A percentile compares a stretch with the other conserved stretches of the same genome.
Evolutionary conservation across 257 asterid genomes (phyloP).

Genomic region (Jasminum sambac): DNA sequence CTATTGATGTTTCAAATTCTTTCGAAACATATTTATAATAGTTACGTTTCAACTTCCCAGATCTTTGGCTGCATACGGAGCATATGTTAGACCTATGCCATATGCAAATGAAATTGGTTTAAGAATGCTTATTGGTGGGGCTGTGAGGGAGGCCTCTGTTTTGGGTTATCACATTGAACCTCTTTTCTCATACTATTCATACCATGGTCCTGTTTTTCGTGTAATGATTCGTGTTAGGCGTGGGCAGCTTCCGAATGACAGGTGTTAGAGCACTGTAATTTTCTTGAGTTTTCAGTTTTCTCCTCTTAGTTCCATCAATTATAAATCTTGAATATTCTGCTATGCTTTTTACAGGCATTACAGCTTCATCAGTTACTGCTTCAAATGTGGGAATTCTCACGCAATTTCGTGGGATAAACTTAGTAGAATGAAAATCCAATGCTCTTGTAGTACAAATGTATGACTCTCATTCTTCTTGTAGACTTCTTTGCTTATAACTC

Average conservation of each 20-base stretch:
- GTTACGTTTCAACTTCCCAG: conserved; percentile 31
- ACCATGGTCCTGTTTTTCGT: conserved; percentile 92
- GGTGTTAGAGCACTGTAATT: conserved; percentile 38
- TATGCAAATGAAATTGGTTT: conserved; percentile 86
- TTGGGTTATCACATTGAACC: conserved; percentile 83
- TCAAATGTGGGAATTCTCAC: conserved; percentile 66
- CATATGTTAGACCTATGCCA: conserved; percentile 80
- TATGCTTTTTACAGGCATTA: conserved; percentile 49
- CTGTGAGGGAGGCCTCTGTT: conserved; percentile 81
- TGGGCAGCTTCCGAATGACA: conserved; percentile 62
- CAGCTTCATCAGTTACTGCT: conserved; percentile 80
- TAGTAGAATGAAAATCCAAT: conserved; percentile 51
- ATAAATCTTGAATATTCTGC: conserved; percentile 16
- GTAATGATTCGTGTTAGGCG: conserved; percentile 78
- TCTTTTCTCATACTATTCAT: conserved; percentile 90
- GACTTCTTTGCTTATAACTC: background rate
- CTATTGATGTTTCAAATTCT: background rate
- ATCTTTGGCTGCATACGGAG: conserved; percentile 90
- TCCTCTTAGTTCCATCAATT: conserved; percentile 4
- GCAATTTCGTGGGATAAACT: conserved; percentile 68
- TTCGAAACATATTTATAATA: conserved; percentile 1
- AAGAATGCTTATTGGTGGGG: conserved; percentile 94
- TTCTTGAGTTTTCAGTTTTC: background rate
- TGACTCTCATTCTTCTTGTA: conserved; percentile 17
- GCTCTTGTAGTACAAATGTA: conserved; percentile 68